phyloP scores from a whole-genome alignment of 1,284 basidiomycete species.

The Ganoderma sp. region DNA sequence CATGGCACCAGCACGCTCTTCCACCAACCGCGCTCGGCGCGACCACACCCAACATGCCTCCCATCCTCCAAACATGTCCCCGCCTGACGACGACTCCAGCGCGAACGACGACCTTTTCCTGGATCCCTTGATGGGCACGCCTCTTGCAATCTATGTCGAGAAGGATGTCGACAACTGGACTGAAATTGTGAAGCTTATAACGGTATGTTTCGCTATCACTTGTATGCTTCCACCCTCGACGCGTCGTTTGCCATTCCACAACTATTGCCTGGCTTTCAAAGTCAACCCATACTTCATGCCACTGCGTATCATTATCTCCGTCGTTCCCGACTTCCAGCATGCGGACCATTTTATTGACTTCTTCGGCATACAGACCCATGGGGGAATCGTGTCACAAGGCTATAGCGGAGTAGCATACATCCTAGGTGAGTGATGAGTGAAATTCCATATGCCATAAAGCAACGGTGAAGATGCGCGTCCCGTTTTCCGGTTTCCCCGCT shows the following conservation, averaged over 20 bases:
- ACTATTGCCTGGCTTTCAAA: neutral
- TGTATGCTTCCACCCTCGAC: conserved; percentile 21
- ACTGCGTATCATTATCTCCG: neutral
- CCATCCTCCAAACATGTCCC: conserved; percentile 32
- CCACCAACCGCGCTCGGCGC: conserved; percentile 54
- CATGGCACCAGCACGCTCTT: conserved; percentile 73
- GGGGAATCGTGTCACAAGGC: conserved; percentile 70
- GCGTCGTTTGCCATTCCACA: conserved; percentile 18
- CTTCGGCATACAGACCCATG: conserved; percentile 61
- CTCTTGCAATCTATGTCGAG: conserved; percentile 76
- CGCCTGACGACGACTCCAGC: conserved; percentile 38
- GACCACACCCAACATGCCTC: conserved; percentile 39
- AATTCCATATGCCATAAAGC: conserved; percentile 14
- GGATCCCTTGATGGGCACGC: conserved; percentile 79
- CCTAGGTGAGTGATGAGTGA: conserved; percentile 62
- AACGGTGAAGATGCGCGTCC: neutral
- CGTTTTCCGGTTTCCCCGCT: conserved; percentile 12
- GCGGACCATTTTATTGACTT: neutral
- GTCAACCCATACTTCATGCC: neutral
- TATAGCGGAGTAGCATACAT: conserved; percentile 80
- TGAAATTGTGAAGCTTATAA: conserved; percentile 62
- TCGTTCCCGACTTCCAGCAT: neutral
- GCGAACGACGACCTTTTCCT: conserved; percentile 59
- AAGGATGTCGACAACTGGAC: conserved; percentile 77
- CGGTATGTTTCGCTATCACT: conserved; percentile 50